Percentiles rank a stretch among this genome's conserved stretches.
Conservation (phyloP, 75 land plant species). For the Sequoia sempervirens region DNA sequence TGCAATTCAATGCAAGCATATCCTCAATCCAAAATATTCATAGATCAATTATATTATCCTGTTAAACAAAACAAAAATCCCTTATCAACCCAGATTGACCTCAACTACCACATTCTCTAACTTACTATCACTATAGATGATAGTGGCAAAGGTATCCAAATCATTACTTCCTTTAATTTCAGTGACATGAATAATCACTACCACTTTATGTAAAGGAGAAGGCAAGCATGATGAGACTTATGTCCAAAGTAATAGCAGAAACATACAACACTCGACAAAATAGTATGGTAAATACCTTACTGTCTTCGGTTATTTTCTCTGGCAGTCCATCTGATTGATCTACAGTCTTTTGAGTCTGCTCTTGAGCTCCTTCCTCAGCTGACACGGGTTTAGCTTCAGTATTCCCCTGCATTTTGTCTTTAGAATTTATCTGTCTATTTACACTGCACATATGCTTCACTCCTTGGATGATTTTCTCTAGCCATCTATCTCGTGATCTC, state of each 20-base stretch:
- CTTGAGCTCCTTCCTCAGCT: neutral
- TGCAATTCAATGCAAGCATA: neutral
- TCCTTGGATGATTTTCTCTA: slow-evolving; percentile 75
- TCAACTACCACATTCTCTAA: neutral
- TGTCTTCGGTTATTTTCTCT: slow-evolving; percentile 3
- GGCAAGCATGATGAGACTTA: neutral
- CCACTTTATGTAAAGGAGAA: neutral
- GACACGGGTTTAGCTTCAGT: slow-evolving; percentile 13
- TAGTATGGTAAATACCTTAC: slow-evolving; percentile 1
- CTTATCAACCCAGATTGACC: neutral
- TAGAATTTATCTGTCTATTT: slow-evolving; percentile 4
- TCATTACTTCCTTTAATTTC: neutral
- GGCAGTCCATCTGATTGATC: neutral
- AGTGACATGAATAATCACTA: neutral
- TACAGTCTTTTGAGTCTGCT: neutral
- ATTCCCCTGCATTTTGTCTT: slow-evolving; percentile 12
- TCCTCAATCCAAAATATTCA: neutral
- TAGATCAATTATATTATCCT: neutral
- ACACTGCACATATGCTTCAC: slow-evolving; percentile 43
- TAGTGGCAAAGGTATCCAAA: neutral
- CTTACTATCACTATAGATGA: neutral
- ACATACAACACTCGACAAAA: neutral
- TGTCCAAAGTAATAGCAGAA: neutral
- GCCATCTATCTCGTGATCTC: slow-evolving; percentile 75
- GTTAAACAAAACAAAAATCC: neutral